Evolutionary conservation across 768 basidiomycete genomes (phyloP), one percentile per base, ranked within the genome.

Genomic region (Saitozyma podzolica): DNA sequence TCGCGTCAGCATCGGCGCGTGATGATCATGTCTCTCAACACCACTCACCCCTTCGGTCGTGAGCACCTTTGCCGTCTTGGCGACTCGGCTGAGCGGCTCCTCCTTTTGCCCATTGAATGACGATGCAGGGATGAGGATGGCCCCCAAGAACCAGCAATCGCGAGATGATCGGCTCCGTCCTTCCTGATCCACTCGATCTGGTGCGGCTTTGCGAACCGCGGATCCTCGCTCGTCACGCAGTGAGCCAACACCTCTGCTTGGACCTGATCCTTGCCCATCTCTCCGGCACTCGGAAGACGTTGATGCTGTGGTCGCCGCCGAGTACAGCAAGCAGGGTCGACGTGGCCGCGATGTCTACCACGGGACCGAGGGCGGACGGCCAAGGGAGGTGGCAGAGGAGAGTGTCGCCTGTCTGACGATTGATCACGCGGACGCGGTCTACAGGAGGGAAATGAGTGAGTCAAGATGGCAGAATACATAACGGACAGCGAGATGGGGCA

Each of bases 401-500:
- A 16, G 63, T 62, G n/a, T 65, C 63, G 13, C 66, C 73, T 17
- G 68, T 63, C 5, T 37, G 40, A 14, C 55, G 42, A 63, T 76
- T 72, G 50, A 73, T 67, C 6, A 73, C 59, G 7, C 74, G 63
- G 16, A 74, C 55, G 20, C 72, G 63, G n/a, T 66, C 74, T 72
- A 47, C 0, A 40, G 14, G 29, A 29, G 29, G 29, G 29, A 29
- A 29, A 29, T 5, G 29, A 13, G 42, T 62, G 40, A 67, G 50
- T 47, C 10, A 8, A 7, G 41, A 17, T 54, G 7, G 42, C n/a
- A 42, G 39, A 19, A 29, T 20, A 10, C 40, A 10, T n/a, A 56
- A 55, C 68, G 54, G 19, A 72, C 73, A 68, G 56, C 58, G 64
- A 0, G 70, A 61, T 47, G 69, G 48, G 10, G 70, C 56, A 56